A percentile compares a stretch with the other conserved stretches of the same genome.
These are phyloP conservation scores for Trichoderma oligosporum DNA, from an alignment of 2,329 filamentous ascomycete species.

Conservation along the genomic window DNA sequence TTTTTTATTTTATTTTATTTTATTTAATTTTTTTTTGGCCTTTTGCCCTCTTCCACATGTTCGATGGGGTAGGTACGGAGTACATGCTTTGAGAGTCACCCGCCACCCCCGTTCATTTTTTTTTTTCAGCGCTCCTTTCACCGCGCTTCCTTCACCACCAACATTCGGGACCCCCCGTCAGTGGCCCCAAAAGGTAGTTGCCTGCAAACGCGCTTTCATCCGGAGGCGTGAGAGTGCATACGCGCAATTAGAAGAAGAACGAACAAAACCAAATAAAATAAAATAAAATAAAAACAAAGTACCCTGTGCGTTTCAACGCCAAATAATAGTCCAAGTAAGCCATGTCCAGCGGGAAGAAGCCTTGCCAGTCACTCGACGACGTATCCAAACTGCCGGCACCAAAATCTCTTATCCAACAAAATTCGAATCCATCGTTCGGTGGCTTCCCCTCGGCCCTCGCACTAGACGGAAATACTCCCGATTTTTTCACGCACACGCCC, in stretches of 20 bases:
- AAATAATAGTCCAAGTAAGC: too few species aligned
- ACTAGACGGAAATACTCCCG: constrained; percentile 34
- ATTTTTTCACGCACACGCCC: constrained; percentile 29
- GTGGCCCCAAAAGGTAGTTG: neutral
- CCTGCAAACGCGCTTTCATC: constrained; percentile 6
- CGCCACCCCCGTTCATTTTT: constrained; percentile 5
- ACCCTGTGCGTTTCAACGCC: too few species aligned
- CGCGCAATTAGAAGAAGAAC: neutral
- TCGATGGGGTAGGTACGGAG: constrained; percentile 2
- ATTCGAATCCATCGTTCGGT: neutral
- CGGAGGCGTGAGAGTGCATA: neutral
- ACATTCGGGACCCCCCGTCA: neutral
- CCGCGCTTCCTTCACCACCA: constrained; percentile 5
- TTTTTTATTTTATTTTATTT: neutral
- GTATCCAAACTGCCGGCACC: constrained; percentile 13
- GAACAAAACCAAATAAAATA: too few species aligned
- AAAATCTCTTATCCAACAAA: neutral
- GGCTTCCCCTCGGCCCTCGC: constrained; percentile 3
- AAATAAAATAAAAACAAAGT: too few species aligned
- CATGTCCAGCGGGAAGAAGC: neutral
- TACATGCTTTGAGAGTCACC: constrained; percentile 13
- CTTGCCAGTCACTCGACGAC: neutral
- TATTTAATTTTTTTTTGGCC: neutral
- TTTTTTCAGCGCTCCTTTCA: constrained; percentile 1
- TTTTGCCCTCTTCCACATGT: constrained; percentile 5